phyloP scores from a whole-genome alignment of 768 basidiomycete genomes.

The Lentinula edodes region DNA sequence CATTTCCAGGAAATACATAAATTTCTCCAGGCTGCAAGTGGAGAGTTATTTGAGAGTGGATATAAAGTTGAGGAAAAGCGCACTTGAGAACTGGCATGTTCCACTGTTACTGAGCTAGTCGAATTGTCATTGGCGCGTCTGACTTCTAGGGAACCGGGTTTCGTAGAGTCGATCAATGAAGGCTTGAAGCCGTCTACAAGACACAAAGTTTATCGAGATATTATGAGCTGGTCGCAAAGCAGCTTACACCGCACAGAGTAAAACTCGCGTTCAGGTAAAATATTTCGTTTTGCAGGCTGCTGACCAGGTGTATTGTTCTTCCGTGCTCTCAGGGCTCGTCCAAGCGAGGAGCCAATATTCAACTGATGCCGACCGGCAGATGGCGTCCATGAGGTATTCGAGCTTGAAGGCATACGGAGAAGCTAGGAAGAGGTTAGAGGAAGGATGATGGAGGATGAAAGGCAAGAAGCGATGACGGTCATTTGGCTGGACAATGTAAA shows the following conservation, averaged over 20 bases:
- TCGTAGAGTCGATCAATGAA: slow-evolving; percentile 58
- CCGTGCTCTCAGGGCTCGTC: slow-evolving; percentile 63
- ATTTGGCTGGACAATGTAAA: neutral
- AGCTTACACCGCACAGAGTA: slow-evolving; percentile 71
- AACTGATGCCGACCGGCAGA: slow-evolving; percentile 53
- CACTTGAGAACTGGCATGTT: slow-evolving; percentile 66
- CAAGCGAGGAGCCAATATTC: slow-evolving; percentile 56
- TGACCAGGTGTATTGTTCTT: slow-evolving; percentile 38
- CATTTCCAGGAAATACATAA: slow-evolving; percentile 52
- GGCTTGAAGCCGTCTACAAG: slow-evolving; percentile 73
- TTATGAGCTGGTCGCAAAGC: neutral
- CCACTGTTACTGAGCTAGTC: slow-evolving; percentile 40
- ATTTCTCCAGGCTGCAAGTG: slow-evolving; percentile 41
- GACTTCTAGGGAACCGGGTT: slow-evolving; percentile 61
- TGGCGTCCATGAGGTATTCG: slow-evolving; percentile 50
- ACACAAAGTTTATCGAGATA: neutral
- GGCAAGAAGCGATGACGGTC: neutral
- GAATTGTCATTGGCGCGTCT: slow-evolving; percentile 47
- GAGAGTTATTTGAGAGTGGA: slow-evolving; percentile 2
- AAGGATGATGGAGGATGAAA: neutral
- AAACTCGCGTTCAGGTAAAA: slow-evolving; percentile 61
- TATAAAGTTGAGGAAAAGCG: slow-evolving; percentile 10
- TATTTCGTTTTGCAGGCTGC: slow-evolving; percentile 30
- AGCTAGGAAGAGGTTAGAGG: neutral
- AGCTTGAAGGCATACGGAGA: slow-evolving; percentile 31